These are phyloP conservation scores for Trichoderma cornu-damae DNA, from an alignment of 2,329 filamentous ascomycete genomes.

Conservation along the genomic window DNA sequence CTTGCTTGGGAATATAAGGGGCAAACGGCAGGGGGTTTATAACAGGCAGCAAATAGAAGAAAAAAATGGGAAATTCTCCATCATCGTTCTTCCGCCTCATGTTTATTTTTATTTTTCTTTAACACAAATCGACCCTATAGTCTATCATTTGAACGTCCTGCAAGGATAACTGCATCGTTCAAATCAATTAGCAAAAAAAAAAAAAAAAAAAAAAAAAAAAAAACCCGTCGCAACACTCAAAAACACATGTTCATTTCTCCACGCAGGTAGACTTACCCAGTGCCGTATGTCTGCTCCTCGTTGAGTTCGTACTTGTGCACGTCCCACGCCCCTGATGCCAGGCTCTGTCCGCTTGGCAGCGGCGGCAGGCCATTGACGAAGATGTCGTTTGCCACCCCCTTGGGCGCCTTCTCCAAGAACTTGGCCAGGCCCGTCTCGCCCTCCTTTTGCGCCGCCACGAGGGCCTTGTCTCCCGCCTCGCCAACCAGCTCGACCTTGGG, in stretches of 20 bases:
- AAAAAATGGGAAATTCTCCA: slow-evolving; percentile 24
- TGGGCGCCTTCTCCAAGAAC: slow-evolving; percentile 56
- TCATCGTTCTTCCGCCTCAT: slow-evolving; percentile 28
- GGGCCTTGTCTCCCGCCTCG: slow-evolving; percentile 54
- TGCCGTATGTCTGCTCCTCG: slow-evolving; percentile 65
- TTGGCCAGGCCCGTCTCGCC: slow-evolving; percentile 68
- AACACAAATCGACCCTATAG: slow-evolving; percentile 23
- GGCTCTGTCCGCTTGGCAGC: slow-evolving; percentile 66
- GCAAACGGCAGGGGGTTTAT: slow-evolving; percentile 6
- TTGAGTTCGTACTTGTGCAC: slow-evolving; percentile 64
- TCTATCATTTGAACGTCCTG: slow-evolving; percentile 52
- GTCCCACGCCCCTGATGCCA: slow-evolving; percentile 51
- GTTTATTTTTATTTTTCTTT: no score
- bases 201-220: no score
- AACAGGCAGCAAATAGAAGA: not conserved
- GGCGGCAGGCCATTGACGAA: slow-evolving; percentile 78
- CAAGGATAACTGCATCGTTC: slow-evolving; percentile 56
- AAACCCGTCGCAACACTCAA: no score
- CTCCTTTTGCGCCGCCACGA: slow-evolving; percentile 71
- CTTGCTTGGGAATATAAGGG: not conserved
- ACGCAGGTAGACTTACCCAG: slow-evolving; percentile 52
- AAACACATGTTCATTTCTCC: not conserved
- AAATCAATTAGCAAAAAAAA: slow-evolving; percentile 31
- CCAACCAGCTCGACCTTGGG: slow-evolving; percentile 79
- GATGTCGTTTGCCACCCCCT: slow-evolving; percentile 59